Base-by-base conservation (phyloP, 495 filamentous ascomycete species). In the Rusavskia elegans region DNA sequence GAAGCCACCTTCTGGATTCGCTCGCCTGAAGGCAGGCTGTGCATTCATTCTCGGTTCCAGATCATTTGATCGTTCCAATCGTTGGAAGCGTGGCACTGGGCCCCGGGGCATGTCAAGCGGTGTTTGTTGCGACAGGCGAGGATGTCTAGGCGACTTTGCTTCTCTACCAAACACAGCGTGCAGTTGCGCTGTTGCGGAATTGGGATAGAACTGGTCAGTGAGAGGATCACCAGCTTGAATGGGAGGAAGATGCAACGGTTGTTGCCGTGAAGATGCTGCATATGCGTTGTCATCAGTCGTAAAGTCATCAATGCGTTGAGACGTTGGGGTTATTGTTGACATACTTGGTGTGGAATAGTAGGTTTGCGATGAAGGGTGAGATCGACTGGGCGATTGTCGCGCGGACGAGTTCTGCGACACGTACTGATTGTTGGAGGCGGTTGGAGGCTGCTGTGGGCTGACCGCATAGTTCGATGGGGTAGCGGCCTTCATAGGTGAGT, bases 1-100 rank as follows among this genome's bases (percentile, higher is more conserved):
- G 64, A 99, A 99, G 49, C 93, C 93, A 51, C 93, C 93, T 63
- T 99, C 93, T 0, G 93, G 93, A 63, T 95, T 90, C 49, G 93
- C 93, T 63, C 93, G 77, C 51, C 93, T 80, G 63, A 89, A 96
- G 4, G 89, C 76, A 25, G 93, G 93, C 57, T 99, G 93, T 14
- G 72, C 51, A 63, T 90, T 94, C 56, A 89, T 77, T 59, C 83
- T 83, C 8, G 90, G 88, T 45, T 84, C 78, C 49, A 99, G 70
- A 38, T 95, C 87, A 32, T 79, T 69, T 20, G 81, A 70, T 11
- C 77, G 77, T 53, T 81, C 74, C 56, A 93, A 73, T 60, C 85
- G 87, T 56, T 77, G 79, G 59, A 97, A 92, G 63, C 89, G 84
- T 45, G 93, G 93, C 5, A 94, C 86, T 1, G 87, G 83, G 10